phyloP scores from a whole-genome alignment of 2,329 filamentous ascomycete genomes.

The Cucurbitaria berberidis region DNA sequence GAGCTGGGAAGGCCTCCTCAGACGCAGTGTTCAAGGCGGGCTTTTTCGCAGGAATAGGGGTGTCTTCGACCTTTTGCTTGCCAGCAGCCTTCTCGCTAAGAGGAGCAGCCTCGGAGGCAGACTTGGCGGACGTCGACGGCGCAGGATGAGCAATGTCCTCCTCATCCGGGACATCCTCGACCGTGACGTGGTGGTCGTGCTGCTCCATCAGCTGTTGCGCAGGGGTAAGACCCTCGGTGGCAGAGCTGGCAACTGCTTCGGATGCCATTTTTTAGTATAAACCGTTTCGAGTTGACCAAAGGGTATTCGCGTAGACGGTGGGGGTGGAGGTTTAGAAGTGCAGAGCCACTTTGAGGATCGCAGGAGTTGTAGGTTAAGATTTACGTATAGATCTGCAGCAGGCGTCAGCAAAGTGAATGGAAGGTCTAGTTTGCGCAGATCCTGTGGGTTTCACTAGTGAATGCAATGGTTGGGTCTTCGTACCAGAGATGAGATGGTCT shows the following conservation, averaged over 20 bases:
- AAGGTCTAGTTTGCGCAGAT: neutral
- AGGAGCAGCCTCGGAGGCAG: conserved; percentile 39
- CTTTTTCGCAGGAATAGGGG: conserved; percentile 42
- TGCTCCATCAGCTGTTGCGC: conserved; percentile 69
- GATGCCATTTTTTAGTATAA: conserved; percentile 48
- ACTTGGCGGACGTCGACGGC: conserved; percentile 56
- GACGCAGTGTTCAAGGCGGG: conserved; percentile 77
- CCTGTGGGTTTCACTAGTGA: neutral
- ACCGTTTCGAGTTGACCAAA: conserved; percentile 48
- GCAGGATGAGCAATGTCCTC: conserved; percentile 69
- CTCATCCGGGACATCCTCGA: conserved; percentile 84
- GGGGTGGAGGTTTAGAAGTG: conserved; percentile 31
- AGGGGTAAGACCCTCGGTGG: conserved; percentile 46
- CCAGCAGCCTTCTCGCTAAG: conserved; percentile 69
- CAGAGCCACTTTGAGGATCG: conserved; percentile 35
- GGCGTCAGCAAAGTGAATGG: conserved; percentile 2
- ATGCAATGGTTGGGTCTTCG: conserved; percentile 5
- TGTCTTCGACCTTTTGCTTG: conserved; percentile 68
- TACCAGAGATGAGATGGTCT: conserved; percentile 12
- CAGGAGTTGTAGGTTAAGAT: neutral
- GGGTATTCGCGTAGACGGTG: conserved; percentile 45
- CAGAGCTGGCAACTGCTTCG: conserved; percentile 43
- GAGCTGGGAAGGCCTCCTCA: conserved; percentile 90
- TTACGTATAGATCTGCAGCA: neutral
- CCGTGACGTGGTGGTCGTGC: conserved; percentile 70